Conservation (phyloP, 2,329 filamentous ascomycete genomes). For the Xylariaceae sp. region DNA sequence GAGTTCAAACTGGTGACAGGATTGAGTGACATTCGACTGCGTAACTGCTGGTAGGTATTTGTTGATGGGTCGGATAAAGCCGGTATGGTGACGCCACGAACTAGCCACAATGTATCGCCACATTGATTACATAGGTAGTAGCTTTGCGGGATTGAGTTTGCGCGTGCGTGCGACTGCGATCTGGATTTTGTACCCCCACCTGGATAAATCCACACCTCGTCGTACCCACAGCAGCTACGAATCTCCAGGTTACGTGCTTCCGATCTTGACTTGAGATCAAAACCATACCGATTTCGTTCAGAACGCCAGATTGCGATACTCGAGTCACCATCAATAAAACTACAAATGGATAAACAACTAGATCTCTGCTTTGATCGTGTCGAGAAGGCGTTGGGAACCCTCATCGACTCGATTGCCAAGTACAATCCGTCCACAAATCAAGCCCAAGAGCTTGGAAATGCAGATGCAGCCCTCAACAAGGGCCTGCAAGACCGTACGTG, state of each 20-base stretch:
- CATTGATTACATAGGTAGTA: not conserved
- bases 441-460: conserved; percentile 63
- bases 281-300: not conserved
- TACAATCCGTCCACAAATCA: conserved; percentile 69
- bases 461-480: conserved; percentile 61
- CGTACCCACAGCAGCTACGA: too few relatives aligned
- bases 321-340: not conserved
- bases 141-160: not conserved
- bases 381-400: conserved; percentile 59
- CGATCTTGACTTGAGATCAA: not conserved
- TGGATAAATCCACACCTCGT: not conserved
- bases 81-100: conserved; percentile 9
- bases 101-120: conserved; percentile 6
- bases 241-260: too few relatives aligned
- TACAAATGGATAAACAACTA: conserved; percentile 56
- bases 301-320: not conserved
- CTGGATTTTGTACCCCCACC: not conserved
- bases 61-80: conserved; percentile 23
- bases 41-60: too few relatives aligned
- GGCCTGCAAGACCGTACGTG: conserved; percentile 59
- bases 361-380: conserved; percentile 60
- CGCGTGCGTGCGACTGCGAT: not conserved
- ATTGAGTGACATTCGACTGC: conserved; percentile 30
- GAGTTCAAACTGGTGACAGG: not conserved
- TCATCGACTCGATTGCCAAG: conserved; percentile 75